Base-by-base conservation (phyloP, 495 filamentous ascomycete genomes). In the Penicillium maclennaniae region DNA sequence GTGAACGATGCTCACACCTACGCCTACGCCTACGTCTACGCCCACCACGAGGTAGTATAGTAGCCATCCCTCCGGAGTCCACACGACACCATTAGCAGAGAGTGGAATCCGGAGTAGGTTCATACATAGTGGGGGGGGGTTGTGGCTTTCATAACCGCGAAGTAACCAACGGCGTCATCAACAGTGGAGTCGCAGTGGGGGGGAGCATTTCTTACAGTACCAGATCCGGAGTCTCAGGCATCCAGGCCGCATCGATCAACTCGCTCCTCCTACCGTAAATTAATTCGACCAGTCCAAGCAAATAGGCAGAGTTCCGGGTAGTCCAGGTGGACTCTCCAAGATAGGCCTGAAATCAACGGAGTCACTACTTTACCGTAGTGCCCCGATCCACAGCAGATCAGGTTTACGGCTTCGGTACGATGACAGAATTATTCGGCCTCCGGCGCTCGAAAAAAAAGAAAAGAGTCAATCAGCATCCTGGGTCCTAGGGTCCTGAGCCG, bases 101-200 rank as follows among this genome's bases (percentile, higher is more conserved):
- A 57, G 42, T 51, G 47, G 28, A 57, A 48, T 51, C 50, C 51
- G 47, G 44, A 49, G 55, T 57, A 57, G 37, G 48, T 52, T 50
- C 47, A 43, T 20, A 45, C 28, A n/a, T 38, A 47, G 48, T 26
- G 43, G 20, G 41, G 43, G 48, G 26, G 43, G 20, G 41, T 20
- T 51, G 8, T 38, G 21, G 52, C 19, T n/a, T n/a, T n/a, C 17
- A 39, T 26, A 16, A 36, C 25, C 12, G 16, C 31, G 26, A 21
- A 31, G 21, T 41, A 36, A 43, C 46, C 46, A 56, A 55, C 52
- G 48, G 19, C 25, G 39, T 43, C 16, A 7, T 42, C 34, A 21
- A 26, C 16, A 46, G 58, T 56, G 58, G 53, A 60, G 52, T 45
- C 38, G 25, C 8, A 14, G 53, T 55, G 56, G 52, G 56, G 56